Conservation (phyloP, 1,284 basidiomycete genomes). For the Microbotryum saponariae region DNA sequence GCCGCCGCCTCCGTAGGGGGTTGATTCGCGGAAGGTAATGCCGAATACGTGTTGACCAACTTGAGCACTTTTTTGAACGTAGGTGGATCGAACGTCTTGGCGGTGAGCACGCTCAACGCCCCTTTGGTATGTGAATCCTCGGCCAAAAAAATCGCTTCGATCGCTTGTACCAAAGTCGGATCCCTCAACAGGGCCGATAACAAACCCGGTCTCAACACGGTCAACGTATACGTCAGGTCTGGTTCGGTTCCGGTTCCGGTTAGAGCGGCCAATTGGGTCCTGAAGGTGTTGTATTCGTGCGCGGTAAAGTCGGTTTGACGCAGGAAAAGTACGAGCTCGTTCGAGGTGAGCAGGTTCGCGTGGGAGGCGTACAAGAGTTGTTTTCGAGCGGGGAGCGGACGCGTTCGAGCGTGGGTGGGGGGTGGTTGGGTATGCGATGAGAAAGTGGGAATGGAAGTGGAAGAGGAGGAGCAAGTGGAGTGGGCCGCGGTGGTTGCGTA, state of each 20-base stretch:
- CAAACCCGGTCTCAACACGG: conserved; percentile 38
- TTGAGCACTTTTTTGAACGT: conserved; percentile 40
- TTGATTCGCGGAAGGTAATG: conserved; percentile 5
- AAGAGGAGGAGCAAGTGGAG: too few relatives aligned
- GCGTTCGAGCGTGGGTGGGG: conserved; percentile 6
- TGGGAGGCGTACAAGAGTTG: conserved; percentile 42
- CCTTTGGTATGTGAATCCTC: conserved; percentile 34
- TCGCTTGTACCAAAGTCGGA: neutral
- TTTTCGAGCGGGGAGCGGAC: conserved; percentile 39
- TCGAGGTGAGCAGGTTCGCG: conserved; percentile 39
- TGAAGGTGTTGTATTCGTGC: conserved; percentile 38
- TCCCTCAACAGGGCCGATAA: too few relatives aligned
- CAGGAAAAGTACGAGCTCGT: conserved; percentile 43
- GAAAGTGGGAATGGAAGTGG: too few relatives aligned
- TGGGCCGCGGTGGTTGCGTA: too few relatives aligned
- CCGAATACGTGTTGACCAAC: conserved; percentile 35
- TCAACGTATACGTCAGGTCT: conserved; percentile 30
- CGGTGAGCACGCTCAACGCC: conserved; percentile 41
- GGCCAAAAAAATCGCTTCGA: neutral
- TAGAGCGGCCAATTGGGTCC: conserved; percentile 36
- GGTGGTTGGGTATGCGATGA: too few relatives aligned
- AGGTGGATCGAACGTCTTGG: conserved; percentile 41
- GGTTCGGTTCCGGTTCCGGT: too few relatives aligned
- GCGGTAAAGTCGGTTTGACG: conserved; percentile 42
- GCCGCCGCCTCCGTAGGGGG: conserved; percentile 1